phyloP scores from a whole-genome alignment of 768 basidiomycete species.

The Agrocybe pediades region DNA sequence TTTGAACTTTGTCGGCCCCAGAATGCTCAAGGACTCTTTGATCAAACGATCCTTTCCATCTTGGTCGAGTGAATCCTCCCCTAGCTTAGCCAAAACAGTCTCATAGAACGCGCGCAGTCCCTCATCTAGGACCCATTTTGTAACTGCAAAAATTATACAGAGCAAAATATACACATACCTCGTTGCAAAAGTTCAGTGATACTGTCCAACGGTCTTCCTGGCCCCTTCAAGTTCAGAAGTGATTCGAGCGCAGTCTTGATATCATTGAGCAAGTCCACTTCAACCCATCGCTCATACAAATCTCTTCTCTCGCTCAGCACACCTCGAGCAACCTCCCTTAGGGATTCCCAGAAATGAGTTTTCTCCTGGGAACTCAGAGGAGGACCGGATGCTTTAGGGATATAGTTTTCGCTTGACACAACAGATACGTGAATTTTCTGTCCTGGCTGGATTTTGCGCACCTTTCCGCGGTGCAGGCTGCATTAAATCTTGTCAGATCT shows the following conservation, averaged over 20 bases:
- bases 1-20: background rate
- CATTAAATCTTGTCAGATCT: no score
- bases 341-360: background rate
- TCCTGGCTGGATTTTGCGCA: constrained; percentile 13
- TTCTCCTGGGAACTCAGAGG: background rate
- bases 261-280: background rate
- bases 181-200: background rate
- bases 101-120: background rate
- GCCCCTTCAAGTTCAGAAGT: background rate
- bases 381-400: constrained; percentile 8
- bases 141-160: background rate
- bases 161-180: background rate
- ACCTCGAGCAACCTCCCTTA: background rate
- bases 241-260: background rate
- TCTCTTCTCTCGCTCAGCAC: background rate
- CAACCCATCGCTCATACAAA: background rate
- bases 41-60: background rate
- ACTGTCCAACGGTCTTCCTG: background rate
- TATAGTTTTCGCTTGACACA: constrained; percentile 1
- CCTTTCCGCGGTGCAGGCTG: constrained; percentile 6
- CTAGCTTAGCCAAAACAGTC: background rate
- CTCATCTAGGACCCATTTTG: background rate
- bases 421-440: constrained; percentile 15
- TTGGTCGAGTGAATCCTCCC: background rate
- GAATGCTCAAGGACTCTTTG: background rate